phyloP scores from a whole-genome alignment of 2,329 filamentous ascomycete species.

The Calonectria hawksworthii region DNA sequence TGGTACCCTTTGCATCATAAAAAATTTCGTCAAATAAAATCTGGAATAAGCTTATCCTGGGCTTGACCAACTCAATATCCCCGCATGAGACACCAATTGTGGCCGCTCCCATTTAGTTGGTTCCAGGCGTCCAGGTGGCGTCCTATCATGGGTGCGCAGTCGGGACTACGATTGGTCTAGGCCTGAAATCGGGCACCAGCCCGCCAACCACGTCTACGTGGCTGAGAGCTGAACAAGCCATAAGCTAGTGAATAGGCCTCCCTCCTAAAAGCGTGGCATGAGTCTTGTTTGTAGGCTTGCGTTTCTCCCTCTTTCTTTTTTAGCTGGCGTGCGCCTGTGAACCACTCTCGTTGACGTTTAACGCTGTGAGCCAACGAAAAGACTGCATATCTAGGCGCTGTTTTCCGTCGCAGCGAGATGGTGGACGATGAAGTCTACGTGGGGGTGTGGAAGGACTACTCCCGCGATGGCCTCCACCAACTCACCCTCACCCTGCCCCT shows the following conservation, averaged over 20 bases:
- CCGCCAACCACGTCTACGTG: neutral
- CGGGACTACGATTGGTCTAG: neutral
- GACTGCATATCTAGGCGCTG: neutral
- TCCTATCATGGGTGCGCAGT: neutral
- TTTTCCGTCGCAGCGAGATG: neutral
- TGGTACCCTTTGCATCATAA: no score
- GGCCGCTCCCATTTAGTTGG: neutral
- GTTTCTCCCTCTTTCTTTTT: neutral
- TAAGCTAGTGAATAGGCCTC: neutral
- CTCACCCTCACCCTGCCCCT: neutral
- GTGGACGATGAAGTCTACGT: neutral
- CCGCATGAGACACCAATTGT: neutral
- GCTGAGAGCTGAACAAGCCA: neutral
- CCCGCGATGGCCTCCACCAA: neutral
- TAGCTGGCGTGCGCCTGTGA: neutral
- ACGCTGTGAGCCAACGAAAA: neutral
- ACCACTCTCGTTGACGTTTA: neutral
- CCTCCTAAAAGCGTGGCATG: no score
- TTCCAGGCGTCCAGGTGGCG: neutral
- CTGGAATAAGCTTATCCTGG: neutral
- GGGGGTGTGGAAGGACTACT: neutral
- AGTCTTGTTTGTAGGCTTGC: no score
- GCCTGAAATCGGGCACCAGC: neutral
- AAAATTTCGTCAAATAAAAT: no score
- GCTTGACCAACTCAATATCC: neutral